Evolutionary conservation across 2,329 filamentous ascomycete genomes (phyloP).

Genomic region (Fusarium chuoi): DNA sequence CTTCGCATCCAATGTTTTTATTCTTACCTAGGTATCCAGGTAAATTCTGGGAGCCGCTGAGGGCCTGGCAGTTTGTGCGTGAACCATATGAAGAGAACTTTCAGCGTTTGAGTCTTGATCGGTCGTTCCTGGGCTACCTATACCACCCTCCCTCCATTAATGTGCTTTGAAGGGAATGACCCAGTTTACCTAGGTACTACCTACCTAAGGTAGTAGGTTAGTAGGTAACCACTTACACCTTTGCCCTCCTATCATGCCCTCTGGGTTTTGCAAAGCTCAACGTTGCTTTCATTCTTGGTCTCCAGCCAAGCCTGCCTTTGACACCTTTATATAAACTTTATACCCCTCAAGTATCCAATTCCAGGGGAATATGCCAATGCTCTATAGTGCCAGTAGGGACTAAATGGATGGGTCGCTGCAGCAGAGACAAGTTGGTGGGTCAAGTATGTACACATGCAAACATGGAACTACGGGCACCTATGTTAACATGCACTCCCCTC

Average conservation of each 20-base stretch:
- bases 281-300: background rate
- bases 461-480: background rate
- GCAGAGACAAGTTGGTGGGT: too few species aligned
- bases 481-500: background rate
- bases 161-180: too few species aligned
- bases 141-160: too few species aligned
- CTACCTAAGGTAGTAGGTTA: too few species aligned
- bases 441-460: too few species aligned
- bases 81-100: background rate
- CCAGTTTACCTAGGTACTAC: too few species aligned
- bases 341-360: background rate
- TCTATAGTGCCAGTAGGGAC: background rate
- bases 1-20: background rate
- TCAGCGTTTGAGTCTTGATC: background rate
- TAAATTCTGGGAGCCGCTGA: background rate
- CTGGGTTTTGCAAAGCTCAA: background rate
- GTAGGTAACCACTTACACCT: slow-evolving; percentile 20
- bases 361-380: too few species aligned
- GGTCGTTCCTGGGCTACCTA: background rate
- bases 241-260: slow-evolving; percentile 3
- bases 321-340: background rate
- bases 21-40: background rate
- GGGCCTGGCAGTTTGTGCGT: background rate
- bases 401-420: background rate
- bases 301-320: background rate